Base-by-base conservation (phyloP, 495 filamentous ascomycete species). In the Pyronema domesticum region DNA sequence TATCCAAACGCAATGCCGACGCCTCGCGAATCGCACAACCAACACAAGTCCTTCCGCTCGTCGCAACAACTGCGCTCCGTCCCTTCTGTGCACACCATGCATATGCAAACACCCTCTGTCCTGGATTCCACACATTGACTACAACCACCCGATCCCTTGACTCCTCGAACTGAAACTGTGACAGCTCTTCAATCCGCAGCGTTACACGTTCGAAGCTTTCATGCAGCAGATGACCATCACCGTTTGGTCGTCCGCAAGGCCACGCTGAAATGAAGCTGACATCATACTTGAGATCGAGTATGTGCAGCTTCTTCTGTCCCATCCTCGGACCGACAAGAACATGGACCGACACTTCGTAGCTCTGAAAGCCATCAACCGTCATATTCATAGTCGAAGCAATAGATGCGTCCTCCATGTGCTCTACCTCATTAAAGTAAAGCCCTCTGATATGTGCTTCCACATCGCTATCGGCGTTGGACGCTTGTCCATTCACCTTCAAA, bases 11-110 rank as follows among this genome's bases (percentile, higher is more conserved):
- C 46, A 85, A 58, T 6, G 82, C 82, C 9, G 74, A 75, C 0
- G 81, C 82, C 67, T 87, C 82, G 19, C 83, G 71, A 30, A 87
- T 74, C 58, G 80, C 80, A 60, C 83, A 85, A 7, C 73, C 72
- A 37, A 85, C 57, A 61, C 83, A 86, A 0, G 75, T 78, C 58
- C 78, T 71, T 47, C 78, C 74, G 44, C 72, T 72, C 33, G 81
- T 69, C 48, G 80, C 80, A 55, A 87, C 76, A 47, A 87, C 58
- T 13, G 81, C 82, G 64, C 84, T 77, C 67, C 74, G 75, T 3
- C 81, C 83, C 56, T 72, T 76, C 55, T 82, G 75, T 2, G 81
- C 77, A 60, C 83, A 87, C 65, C 83, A 74, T 1, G 82, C 81
- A 33, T 82, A 71, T 7, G 73, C 80, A 39, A 85, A 72, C 1